These are phyloP conservation scores for Septoria petroselini DNA, from an alignment of 2,329 filamentous ascomycete genomes.

Conservation along the genomic window DNA sequence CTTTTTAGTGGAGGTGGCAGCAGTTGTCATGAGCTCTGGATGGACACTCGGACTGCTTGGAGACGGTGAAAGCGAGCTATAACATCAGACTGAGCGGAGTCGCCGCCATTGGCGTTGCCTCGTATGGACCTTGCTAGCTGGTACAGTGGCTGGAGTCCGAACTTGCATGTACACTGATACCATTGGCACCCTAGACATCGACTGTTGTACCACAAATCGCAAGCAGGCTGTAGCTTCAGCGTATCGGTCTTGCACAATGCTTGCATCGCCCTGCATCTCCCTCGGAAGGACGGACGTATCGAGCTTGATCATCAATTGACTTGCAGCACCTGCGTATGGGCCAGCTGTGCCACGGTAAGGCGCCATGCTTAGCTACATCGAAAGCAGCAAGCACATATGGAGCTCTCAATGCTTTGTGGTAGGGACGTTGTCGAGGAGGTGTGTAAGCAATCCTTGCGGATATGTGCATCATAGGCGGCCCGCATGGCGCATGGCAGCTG, in stretches of 20 bases:
- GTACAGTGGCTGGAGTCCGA: conserved; percentile 9
- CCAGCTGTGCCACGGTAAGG: conserved; percentile 1
- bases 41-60: neutral
- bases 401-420: neutral
- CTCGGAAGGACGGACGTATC: neutral
- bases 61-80: conserved; percentile 1
- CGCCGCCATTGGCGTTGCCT: neutral
- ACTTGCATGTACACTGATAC: conserved; percentile 4
- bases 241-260: neutral
- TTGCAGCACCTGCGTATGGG: neutral
- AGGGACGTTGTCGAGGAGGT: neutral
- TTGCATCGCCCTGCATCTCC: neutral
- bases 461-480: neutral
- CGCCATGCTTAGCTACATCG: no score
- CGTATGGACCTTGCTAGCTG: neutral
- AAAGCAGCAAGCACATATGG: no score
- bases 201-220: neutral
- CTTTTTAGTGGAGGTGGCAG: neutral
- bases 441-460: neutral
- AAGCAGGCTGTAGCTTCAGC: no score
- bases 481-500: conserved; percentile 5
- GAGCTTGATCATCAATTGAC: neutral
- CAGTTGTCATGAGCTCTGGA: conserved; percentile 1
- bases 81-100: neutral
- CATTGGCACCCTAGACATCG: neutral